Evolutionary conservation across 768 basidiomycete species (phyloP), one percentile per base, ranked within the genome.

Genomic region (Kwoniella bestiolae): DNA sequence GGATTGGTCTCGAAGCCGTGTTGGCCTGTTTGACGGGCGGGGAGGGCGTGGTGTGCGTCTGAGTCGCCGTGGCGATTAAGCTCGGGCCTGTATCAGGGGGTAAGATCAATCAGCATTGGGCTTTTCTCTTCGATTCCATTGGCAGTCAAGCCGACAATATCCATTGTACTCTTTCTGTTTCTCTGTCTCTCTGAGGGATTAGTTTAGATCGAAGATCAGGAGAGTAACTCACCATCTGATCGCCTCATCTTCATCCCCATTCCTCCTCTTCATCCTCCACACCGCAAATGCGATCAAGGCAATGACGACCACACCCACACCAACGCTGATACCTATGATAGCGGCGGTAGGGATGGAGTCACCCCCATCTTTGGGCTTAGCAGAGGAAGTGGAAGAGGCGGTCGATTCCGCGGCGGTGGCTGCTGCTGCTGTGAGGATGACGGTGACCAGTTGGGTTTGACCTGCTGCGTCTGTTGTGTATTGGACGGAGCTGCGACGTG

Each of bases 31-130:
- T 71, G 65, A 47, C 76, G 60, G 5, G 78, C 79, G 3, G 79
- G 79, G 5, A 80, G 62, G 26, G 79, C 76, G 57, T 77, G 72
- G 41, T 76, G 71, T n/a, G 72, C 71, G 35, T 67, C 63, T 0
- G 76, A 72, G 51, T 80, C 78, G 21, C 79, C 79, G 62, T 80
- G 79, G 56, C 73, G 63, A 61, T 80, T 79, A 16, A 80, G 70
- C 52, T 80, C 79, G 25, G 79, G 79, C 78, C 72, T 73, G 52
- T 34, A 31, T 25, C 18, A n/a, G 0, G 21, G 16, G 46, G 18
- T 6, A 53, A 3, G 21, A n/a, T 32, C 16, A 6, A 45, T 63
- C 57, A 67, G 35, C 23, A 38, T n/a, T n/a, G n/a, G n/a, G n/a
- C n/a, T n/a, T n/a, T n/a, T n/a, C n/a, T n/a, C n/a, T n/a, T n/a